Evolutionary conservation across 169 alveolate genomes (phyloP), one percentile per base, ranked within the genome.

Genomic region (Prorocentrum cordatum): DNA sequence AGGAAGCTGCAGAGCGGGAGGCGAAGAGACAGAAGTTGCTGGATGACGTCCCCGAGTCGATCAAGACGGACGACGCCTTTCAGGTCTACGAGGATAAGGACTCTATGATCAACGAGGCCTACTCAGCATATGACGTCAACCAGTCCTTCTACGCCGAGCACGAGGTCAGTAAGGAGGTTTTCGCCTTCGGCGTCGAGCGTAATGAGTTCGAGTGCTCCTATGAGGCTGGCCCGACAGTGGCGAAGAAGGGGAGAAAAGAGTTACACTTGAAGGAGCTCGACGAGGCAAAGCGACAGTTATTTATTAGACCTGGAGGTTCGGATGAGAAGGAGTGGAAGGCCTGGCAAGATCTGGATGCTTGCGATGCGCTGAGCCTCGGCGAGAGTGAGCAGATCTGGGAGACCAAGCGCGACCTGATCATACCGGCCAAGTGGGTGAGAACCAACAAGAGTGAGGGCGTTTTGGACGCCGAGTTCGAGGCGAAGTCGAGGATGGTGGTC

Each of bases 191-290:
- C n/a, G n/a, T n/a, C n/a, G n/a, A n/a, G n/a, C n/a, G n/a, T n/a
- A n/a, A n/a, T n/a, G n/a, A n/a, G n/a, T n/a, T n/a, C n/a, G n/a
- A n/a, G n/a, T n/a, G n/a, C n/a, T n/a, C n/a, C n/a, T n/a, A n/a
- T n/a, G n/a, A 7, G 27, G 42, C 3, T 20, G 22, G 7, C 3
- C 29, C 20, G 3, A 1, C 36, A 0, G 50, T 1, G 35, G 50
- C 45, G 84, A 73, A 73, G 70, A 45, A 32, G 16, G 84, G 84
- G 1, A 67, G 84, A 12, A 73, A 73, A 24, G 84, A 50, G 58
- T 3, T 73, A 12, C 45, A 9, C 36, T 24, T 73, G 1, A 2
- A 16, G 1, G 84, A 73, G 38, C 84, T 73, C n/a, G 2, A 31
- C 5, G 1, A 20, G 29, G 50, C 16, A 18, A 33, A n/a, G 26